Conservation (phyloP, 2,329 filamentous ascomycete genomes). For the Penicillium aurantiogriseum region DNA sequence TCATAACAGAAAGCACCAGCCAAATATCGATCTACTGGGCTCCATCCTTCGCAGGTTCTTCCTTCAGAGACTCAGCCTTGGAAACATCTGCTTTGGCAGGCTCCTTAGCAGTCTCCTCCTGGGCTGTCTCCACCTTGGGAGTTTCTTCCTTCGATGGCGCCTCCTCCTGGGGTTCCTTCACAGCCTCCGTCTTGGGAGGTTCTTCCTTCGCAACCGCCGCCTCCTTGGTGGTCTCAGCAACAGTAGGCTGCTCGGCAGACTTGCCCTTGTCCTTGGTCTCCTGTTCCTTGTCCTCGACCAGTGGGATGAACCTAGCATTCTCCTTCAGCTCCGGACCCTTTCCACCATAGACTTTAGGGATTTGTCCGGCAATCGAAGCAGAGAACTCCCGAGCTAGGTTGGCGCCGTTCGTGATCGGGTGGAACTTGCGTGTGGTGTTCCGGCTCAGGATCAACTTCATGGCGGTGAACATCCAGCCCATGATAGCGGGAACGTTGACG, state of each 20-base stretch:
- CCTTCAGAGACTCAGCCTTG: constrained; percentile 13
- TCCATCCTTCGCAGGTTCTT: constrained; percentile 16
- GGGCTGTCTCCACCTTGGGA: not conserved
- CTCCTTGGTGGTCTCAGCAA: constrained; percentile 11
- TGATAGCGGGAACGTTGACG: constrained; percentile 85
- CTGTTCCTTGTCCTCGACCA: constrained; percentile 27
- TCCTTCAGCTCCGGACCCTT: constrained; percentile 56
- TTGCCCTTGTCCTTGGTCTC: constrained; percentile 7
- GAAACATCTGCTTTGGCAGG: constrained; percentile 9
- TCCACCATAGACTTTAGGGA: constrained; percentile 79
- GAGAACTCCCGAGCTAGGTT: constrained; percentile 63
- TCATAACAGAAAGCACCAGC: constrained; percentile 21
- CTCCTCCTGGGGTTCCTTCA: constrained; percentile 14
- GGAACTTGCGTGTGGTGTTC: constrained; percentile 75
- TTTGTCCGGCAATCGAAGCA: constrained; percentile 55
- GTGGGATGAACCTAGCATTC: constrained; percentile 30
- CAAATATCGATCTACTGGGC: constrained; percentile 15
- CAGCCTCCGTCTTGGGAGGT: not conserved
- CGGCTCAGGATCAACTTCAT: constrained; percentile 74
- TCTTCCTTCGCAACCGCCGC: constrained; percentile 6
- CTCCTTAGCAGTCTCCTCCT: constrained; percentile 19
- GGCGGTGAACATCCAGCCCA: constrained; percentile 79
- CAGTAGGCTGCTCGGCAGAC: constrained; percentile 2
- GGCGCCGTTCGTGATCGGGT: constrained; percentile 71
- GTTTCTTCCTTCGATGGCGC: constrained; percentile 1